Conservation (phyloP, 208 protist species). For the Leishmania lainsoni region DNA sequence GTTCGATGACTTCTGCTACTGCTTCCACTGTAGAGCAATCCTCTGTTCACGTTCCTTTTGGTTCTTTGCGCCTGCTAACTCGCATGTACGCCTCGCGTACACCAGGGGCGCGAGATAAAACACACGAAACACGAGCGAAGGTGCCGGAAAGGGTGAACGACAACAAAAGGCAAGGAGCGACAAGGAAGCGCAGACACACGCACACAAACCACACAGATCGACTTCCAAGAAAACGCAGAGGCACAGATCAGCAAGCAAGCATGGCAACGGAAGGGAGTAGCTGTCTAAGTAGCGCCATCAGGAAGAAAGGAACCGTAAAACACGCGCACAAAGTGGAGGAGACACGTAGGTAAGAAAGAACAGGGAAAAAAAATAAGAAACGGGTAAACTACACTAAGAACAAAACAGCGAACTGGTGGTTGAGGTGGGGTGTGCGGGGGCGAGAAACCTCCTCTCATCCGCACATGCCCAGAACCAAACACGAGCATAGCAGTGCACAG, state of each 20-base stretch:
- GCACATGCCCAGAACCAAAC: not conserved
- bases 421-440: not conserved
- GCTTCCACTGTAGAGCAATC: not conserved
- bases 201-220: not conserved
- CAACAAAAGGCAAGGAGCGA: not conserved
- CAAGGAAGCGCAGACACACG: slow-evolving; percentile 9
- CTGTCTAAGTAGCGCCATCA: not conserved
- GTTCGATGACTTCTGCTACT: not conserved
- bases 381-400: not conserved
- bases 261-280: not conserved
- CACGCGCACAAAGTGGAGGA: not conserved
- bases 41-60: not conserved
- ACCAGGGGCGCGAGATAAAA: not conserved
- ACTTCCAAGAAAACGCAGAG: not conserved
- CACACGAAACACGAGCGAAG: not conserved
- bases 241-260: not conserved
- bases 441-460: not conserved
- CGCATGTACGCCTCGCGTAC: not conserved
- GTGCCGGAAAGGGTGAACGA: not conserved
- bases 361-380: not conserved
- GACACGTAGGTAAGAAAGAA: not conserved
- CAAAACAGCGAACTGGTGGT: not conserved
- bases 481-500: not conserved
- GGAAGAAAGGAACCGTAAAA: not conserved
- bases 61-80: too few relatives aligned